Base-by-base conservation (phyloP, 371 early-diverging fungal species). In the Mortierella sp. region DNA sequence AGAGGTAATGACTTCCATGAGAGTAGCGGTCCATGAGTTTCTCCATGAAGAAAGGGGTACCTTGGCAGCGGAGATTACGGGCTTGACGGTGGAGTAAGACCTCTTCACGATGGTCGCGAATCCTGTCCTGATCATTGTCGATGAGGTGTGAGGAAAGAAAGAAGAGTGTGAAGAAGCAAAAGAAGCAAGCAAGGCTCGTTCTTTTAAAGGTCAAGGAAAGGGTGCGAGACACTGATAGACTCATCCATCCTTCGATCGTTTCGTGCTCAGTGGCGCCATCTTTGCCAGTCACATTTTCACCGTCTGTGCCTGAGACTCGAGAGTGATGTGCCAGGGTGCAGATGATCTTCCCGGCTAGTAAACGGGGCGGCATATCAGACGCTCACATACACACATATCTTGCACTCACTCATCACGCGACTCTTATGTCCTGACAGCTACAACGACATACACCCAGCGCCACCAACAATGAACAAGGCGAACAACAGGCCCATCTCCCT, bases 41-140 rank as follows among this genome's bases (percentile, higher is more conserved):
- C 44, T 54, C 13, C 31, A 37, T 53, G 26, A 44, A 16, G 57
- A 5, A 59, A 16, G 26, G 21, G 19, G 64, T 81, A 86, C 86
- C 82, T 86, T 86, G 50, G 86, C 77, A 40, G 79, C 86, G 19
- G 79, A 78, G 74, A 86, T 79, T 57, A 82, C 88, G 53, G 90
- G 90, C 73, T 90, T 85, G 59, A 83, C 84, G 26, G 92, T 91
- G 3, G 90, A 81, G 69, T 87, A 92, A 37, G 88, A 80, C 64
- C 91, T 82, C 72, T 86, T 89, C 51, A 82, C 78, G 77, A 88
- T 54, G 26, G 85, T 50, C 57, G 89, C 77, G 31, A 92, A 75
- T 59, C 76, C 71, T 50, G 74, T 76, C 82, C 79, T 81, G 82
- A 86, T 26, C 86, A 86, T 67, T 81, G 72, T 26, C 48, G 67